These are phyloP conservation scores for Effrenium voratum DNA, from an alignment of 73 alveolate species.

Conservation along the genomic window DNA sequence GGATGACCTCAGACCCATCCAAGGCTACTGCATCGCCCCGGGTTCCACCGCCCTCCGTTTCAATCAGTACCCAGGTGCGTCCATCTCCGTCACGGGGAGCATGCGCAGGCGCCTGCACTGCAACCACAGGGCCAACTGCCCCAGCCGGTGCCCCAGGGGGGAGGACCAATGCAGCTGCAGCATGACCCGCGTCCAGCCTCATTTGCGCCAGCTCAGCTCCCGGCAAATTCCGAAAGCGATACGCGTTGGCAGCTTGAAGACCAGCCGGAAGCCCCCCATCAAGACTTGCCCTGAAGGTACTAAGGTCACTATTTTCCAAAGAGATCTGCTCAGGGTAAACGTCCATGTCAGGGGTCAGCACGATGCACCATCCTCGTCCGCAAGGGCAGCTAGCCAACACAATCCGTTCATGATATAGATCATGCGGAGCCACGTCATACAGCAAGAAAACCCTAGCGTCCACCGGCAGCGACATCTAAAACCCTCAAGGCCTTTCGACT, in stretches of 20 bases:
- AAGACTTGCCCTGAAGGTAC: background rate
- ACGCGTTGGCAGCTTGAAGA: background rate
- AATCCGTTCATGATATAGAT: background rate
- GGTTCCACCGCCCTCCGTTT: background rate
- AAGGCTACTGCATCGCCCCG: background rate
- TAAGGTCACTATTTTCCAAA: background rate
- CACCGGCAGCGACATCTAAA: constrained; percentile 35
- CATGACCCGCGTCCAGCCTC: background rate
- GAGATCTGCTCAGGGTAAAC: constrained; percentile 10
- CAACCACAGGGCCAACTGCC: background rate
- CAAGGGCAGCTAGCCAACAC: background rate
- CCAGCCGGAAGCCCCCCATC: constrained; percentile 31
- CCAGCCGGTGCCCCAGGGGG: background rate
- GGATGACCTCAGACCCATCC: constrained; percentile 12
- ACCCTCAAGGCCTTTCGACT: too few relatives aligned
- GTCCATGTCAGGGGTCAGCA: constrained; percentile 2
- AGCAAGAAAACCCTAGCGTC: background rate
- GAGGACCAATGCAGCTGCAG: constrained; percentile 11
- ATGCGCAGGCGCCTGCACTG: background rate
- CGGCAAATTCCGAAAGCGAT: background rate
- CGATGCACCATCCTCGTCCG: constrained; percentile 48
- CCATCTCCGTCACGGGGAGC: background rate
- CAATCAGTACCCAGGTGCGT: constrained; percentile 21
- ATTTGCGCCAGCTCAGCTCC: constrained; percentile 8
- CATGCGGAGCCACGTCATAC: constrained; percentile 1